Conservation (phyloP, 2,329 filamentous ascomycete species). For the Talaromyces albobiverticillius region DNA sequence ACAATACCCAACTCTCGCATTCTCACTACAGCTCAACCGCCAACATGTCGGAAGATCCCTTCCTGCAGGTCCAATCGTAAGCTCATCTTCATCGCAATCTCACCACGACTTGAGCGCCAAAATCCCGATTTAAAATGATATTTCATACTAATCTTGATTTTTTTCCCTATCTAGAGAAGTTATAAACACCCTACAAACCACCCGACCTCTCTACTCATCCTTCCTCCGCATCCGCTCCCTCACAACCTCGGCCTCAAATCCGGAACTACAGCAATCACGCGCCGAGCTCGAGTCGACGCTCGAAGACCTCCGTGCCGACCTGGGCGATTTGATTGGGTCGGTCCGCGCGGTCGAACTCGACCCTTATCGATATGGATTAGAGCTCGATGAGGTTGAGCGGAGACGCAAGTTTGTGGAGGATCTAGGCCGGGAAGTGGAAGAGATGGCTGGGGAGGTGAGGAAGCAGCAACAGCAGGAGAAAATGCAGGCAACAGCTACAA, state of each 20-base stretch:
- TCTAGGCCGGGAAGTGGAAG: constrained; percentile 81
- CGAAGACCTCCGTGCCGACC: constrained; percentile 74
- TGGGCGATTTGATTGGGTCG: constrained; percentile 81
- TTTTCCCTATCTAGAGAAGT: constrained; percentile 68
- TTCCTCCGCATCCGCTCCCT: constrained; percentile 95
- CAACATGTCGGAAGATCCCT: constrained; percentile 36
- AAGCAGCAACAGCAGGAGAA: constrained; percentile 39
- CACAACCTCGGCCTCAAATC: constrained; percentile 66
- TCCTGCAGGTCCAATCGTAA: constrained; percentile 49
- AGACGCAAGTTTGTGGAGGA: constrained; percentile 81
- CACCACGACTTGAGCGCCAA: too few species aligned
- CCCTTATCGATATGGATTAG: constrained; percentile 82
- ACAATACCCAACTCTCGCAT: too few species aligned
- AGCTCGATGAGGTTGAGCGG: constrained; percentile 75
- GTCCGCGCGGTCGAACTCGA: constrained; percentile 85
- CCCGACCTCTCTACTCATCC: constrained; percentile 84
- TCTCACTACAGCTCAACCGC: background rate
- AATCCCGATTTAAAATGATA: too few species aligned
- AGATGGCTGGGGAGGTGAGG: constrained; percentile 80
- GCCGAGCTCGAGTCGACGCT: constrained; percentile 76
- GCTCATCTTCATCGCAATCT: constrained; percentile 14
- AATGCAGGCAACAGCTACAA: constrained; percentile 18
- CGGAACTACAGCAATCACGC: constrained; percentile 63
- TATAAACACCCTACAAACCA: constrained; percentile 73
- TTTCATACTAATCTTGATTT: background rate